Evolutionary conservation across 805 yeast species (phyloP).

Genomic region (Wickerhamiella sergipiensis): DNA sequence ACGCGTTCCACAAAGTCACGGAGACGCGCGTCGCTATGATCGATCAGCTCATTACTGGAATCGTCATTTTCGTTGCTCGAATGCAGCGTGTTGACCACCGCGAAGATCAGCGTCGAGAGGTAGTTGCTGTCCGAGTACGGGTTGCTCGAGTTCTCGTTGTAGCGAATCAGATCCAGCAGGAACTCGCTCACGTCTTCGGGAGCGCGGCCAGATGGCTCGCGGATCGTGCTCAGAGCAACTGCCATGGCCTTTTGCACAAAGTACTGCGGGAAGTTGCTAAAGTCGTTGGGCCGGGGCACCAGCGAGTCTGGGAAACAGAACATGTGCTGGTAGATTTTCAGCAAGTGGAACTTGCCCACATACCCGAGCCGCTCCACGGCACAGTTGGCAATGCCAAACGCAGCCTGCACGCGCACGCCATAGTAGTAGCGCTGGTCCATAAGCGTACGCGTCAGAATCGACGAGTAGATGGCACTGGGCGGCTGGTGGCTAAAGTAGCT

Average conservation of each 20-base stretch:
- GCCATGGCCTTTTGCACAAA: constrained; percentile 62
- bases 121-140: constrained; percentile 62
- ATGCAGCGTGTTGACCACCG: constrained; percentile 33
- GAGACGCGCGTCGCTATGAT: constrained; percentile 7
- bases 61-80: constrained; percentile 5
- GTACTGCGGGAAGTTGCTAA: constrained; percentile 53
- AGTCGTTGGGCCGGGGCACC: constrained; percentile 73
- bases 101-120: constrained; percentile 40
- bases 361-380: constrained; percentile 49
- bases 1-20: constrained; percentile 33
- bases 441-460: constrained; percentile 63
- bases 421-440: constrained; percentile 77
- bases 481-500: constrained; percentile 56
- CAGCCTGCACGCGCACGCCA: constrained; percentile 83
- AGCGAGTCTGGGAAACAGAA: constrained; percentile 52
- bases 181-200: constrained; percentile 47
- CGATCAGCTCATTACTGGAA: constrained; percentile 2
- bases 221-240: constrained; percentile 41
- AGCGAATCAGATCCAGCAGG: constrained; percentile 57
- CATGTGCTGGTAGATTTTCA: constrained; percentile 51
- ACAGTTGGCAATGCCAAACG: constrained; percentile 55
- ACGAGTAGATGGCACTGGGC: constrained; percentile 54
- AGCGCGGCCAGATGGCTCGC: constrained; percentile 50
- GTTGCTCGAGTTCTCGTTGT: constrained; percentile 76
- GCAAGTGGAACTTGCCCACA: constrained; percentile 59